Base-by-base conservation (phyloP, 345 rosid genomes). In the Dipteronia dyeriana region DNA sequence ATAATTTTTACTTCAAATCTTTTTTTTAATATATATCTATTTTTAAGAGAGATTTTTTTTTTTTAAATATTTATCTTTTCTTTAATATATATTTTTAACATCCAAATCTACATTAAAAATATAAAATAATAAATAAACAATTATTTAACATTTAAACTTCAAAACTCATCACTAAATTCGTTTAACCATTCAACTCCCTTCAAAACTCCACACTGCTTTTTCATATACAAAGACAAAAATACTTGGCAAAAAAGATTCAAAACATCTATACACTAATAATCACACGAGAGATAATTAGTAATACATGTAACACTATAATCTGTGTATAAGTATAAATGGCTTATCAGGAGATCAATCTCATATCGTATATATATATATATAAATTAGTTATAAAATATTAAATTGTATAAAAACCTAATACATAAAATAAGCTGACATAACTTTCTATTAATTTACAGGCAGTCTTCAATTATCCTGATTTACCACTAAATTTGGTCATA, bases 191-290 rank as follows among this genome's bases (percentile, higher is more conserved):
- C 56, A 43, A 61, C 78, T 64, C 59, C 73, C 57, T 61, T 26
- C 82, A 63, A 49, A 70, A 45, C 72, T 67, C 22, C 76, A 80
- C 70, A 14, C n/a, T n/a, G n/a, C n/a, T n/a, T n/a, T 34, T 25
- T 70, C 2, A 66, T 31, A 62, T 39, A 66, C 49, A 65, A 11
- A 72, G 53, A 34, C 5, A 54, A 70, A 41, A 51, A 2, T 25
- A 13, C 13, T 23, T 3, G 60, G 62, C 12, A 45, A 39, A 71
- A 74, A 65, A 31, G 57, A 78, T 62, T 49, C 41, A 76, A 45
- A 81, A n/a, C 77, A 9, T 25, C 51, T 80, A 75, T 75, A 73
- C 75, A 75, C 5, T 65, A 57, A 54, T 41, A 65, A 68, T 29
- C 74, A 74, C 78, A 74, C 78, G 9, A 53, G 16, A 34, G 65